Conservation (phyloP, 371 early-diverging fungal genomes). For the Apophysomyces ossiformis region DNA sequence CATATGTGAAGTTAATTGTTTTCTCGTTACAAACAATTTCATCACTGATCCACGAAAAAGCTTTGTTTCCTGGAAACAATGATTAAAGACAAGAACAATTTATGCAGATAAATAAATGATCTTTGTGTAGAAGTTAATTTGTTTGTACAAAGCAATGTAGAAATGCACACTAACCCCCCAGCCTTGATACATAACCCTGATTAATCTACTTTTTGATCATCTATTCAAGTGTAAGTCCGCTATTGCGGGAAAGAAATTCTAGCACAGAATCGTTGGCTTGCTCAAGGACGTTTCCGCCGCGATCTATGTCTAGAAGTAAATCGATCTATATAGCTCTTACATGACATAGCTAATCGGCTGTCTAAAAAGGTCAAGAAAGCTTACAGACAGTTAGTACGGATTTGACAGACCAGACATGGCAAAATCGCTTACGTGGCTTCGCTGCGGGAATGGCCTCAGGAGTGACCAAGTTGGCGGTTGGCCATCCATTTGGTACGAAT, state of each 20-base stretch:
- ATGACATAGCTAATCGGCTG: neutral
- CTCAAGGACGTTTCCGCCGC: neutral
- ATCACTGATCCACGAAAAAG: too few species aligned
- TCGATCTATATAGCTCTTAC: neutral
- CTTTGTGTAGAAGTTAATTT: too few species aligned
- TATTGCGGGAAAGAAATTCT: neutral
- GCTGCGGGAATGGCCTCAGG: constrained; percentile 82
- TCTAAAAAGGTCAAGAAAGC: neutral
- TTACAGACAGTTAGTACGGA: constrained; percentile 35
- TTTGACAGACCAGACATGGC: constrained; percentile 44
- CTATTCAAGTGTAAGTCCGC: neutral
- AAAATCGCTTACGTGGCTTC: constrained; percentile 74
- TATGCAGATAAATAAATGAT: too few species aligned
- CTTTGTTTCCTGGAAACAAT: too few species aligned
- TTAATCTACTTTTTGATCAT: too few species aligned
- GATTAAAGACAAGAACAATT: too few species aligned
- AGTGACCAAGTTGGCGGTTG: constrained; percentile 79
- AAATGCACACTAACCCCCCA: too few species aligned
- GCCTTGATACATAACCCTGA: too few species aligned
- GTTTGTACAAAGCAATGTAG: too few species aligned
- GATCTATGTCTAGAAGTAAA: neutral
- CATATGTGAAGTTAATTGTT: too few species aligned
- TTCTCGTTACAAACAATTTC: too few species aligned
- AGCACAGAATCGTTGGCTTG: neutral
- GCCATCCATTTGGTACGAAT: constrained; percentile 78